Evolutionary conservation across 192 early-diverging fungal genomes (phyloP).

Genomic region (Phycomyces nitens): DNA sequence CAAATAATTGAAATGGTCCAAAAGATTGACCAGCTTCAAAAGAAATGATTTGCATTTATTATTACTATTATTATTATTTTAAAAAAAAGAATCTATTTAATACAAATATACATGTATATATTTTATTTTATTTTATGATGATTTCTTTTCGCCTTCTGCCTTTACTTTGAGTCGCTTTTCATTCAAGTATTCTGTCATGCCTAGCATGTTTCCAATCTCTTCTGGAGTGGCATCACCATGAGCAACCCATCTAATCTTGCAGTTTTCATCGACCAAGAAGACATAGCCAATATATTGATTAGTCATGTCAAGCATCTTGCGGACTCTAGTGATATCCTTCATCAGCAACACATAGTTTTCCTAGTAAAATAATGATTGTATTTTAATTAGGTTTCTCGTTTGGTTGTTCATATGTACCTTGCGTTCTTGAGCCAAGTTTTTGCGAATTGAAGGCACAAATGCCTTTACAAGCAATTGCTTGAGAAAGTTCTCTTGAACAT

Average conservation of each 20-base stretch:
- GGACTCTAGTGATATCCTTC: slow-evolving; percentile 45
- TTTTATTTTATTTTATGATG: not conserved
- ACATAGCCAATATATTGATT: slow-evolving; percentile 56
- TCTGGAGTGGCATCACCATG: slow-evolving; percentile 43
- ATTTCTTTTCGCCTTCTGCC: not conserved
- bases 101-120: slow-evolving; percentile 9
- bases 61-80: too few species aligned
- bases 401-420: slow-evolving; percentile 27
- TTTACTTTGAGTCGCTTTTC: slow-evolving; percentile 16
- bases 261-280: slow-evolving; percentile 51
- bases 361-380: slow-evolving; percentile 14
- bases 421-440: slow-evolving; percentile 36
- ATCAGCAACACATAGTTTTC: slow-evolving; percentile 46
- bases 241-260: slow-evolving; percentile 56
- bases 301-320: slow-evolving; percentile 46
- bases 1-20: slow-evolving; percentile 60
- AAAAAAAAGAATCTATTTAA: not conserved
- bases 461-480: slow-evolving; percentile 45
- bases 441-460: slow-evolving; percentile 48
- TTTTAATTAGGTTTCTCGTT: not conserved
- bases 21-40: slow-evolving; percentile 38
- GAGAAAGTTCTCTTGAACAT: slow-evolving; percentile 52
- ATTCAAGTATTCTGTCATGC: slow-evolving; percentile 31
- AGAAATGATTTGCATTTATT: too few species aligned
- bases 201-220: slow-evolving; percentile 41